Evolutionary conservation across 2,329 filamentous ascomycete species (phyloP).

Genomic region (Xylariaceae sp.): DNA sequence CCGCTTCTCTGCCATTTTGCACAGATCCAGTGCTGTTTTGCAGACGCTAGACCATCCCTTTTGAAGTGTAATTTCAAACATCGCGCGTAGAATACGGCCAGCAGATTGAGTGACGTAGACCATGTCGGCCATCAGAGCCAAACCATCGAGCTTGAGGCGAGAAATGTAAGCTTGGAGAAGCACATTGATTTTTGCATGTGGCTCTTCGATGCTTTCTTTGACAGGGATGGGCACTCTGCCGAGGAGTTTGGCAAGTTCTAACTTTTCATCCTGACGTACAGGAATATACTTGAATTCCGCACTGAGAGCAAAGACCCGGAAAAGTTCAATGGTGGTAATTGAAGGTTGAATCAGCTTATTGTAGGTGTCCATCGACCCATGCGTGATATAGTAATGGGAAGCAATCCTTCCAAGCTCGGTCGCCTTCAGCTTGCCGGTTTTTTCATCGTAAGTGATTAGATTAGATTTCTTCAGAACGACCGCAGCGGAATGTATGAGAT

Average conservation of each 20-base stretch:
- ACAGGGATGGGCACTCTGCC: constrained; percentile 90
- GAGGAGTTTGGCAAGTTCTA: constrained; percentile 88
- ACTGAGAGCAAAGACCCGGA: constrained; percentile 92
- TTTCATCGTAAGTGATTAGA: constrained; percentile 92
- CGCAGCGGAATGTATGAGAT: constrained; percentile 91
- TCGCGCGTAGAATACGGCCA: constrained; percentile 87
- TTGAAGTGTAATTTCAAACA: constrained; percentile 96
- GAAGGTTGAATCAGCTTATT: constrained; percentile 91
- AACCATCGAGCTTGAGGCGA: constrained; percentile 83
- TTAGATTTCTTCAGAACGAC: constrained; percentile 80
- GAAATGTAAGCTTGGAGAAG: constrained; percentile 96
- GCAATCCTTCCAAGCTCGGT: constrained; percentile 94
- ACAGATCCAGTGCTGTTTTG: constrained; percentile 86
- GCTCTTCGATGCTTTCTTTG: constrained; percentile 95
- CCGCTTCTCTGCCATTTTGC: constrained; percentile 98
- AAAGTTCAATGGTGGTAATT: constrained; percentile 90
- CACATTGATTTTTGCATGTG: constrained; percentile 97
- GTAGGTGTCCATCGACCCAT: constrained; percentile 95
- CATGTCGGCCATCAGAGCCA: constrained; percentile 96
- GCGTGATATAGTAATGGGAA: constrained; percentile 97
- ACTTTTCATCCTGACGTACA: constrained; percentile 93
- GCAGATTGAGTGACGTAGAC: constrained; percentile 98
- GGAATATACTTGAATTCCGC: constrained; percentile 99
- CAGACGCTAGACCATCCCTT: constrained; percentile 94
- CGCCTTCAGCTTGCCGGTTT: constrained; percentile 78